Percentiles rank a stretch among this genome's conserved stretches.
Conservation (phyloP, 192 early-diverging fungal species). For the Coemansia furcata region DNA sequence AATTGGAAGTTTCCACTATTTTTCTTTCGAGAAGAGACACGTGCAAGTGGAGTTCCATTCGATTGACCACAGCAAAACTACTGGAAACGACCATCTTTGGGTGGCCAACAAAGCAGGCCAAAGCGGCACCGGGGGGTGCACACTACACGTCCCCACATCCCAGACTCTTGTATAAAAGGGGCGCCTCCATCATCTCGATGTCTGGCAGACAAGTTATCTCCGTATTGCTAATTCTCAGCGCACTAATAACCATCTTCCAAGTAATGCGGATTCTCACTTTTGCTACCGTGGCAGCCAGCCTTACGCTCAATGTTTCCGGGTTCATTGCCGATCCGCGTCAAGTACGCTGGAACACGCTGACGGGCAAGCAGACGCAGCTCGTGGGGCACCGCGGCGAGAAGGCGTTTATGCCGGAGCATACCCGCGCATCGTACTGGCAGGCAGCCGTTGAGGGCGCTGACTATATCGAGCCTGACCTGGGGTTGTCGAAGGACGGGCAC, state of each 20-base stretch:
- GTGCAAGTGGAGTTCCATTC: background rate
- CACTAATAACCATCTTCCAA: background rate
- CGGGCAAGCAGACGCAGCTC: constrained; percentile 23
- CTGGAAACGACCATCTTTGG: background rate
- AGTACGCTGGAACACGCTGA: constrained; percentile 34
- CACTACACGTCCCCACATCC: background rate
- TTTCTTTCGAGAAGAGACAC: background rate
- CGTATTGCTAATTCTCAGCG: background rate
- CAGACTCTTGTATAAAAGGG: background rate
- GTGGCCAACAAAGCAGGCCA: too few species aligned
- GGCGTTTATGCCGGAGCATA: constrained; percentile 53
- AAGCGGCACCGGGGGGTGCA: too few species aligned
- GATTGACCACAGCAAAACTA: background rate
- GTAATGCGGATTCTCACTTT: constrained; percentile 2
- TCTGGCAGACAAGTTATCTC: background rate
- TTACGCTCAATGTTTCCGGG: background rate
- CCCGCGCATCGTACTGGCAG: constrained; percentile 50
- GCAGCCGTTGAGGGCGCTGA: constrained; percentile 48
- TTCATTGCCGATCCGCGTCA: constrained; percentile 10
- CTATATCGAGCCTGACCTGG: constrained; percentile 51
- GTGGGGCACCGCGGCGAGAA: constrained; percentile 54
- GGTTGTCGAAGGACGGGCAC: constrained; percentile 45
- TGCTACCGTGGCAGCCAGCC: background rate
- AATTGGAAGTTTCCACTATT: background rate
- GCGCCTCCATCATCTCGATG: background rate